Evolutionary conservation across 2,329 filamentous ascomycete species (phyloP), one percentile per base, ranked within the genome.

Genomic region (Albophoma yamanashiensis): DNA sequence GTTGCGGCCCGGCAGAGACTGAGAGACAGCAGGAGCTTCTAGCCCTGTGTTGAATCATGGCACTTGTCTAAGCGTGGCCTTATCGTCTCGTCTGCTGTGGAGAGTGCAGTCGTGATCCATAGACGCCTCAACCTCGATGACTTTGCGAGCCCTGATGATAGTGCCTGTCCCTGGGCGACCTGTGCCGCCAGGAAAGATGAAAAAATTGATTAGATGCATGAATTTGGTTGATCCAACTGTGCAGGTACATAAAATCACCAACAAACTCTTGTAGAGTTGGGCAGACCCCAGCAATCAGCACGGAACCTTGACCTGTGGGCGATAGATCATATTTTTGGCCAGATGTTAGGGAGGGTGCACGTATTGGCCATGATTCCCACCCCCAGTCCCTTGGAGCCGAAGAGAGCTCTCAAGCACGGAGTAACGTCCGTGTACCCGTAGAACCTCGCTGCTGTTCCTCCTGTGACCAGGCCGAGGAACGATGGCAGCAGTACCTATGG

Each of bases 291-390:
- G 25, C 27, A 31, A 15, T 53, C 17, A 5, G 27, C 50, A 20
- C 50, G 34, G 47, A 2, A 34, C 31, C 43, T 43, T 57, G n/a
- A 39, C 36, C 47, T 61, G 63, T 60, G 61, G 63, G 59, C 36
- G 63, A 65, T 53, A 59, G 3, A 61, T 64, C 64, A 64, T 55
- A 60, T 63, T 63, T 63, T 53, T 59, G 25, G 27, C 43, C 38
- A 61, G 42, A 59, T 59, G 52, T 8, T 38, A 36, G 39, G 39
- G 47, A 58, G 57, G 52, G 58, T 59, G 60, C 50, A 47, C 25
- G 31, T 59, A 45, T 57, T 11, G 55, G 39, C 55, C 40, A 36
- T 27, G 12, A 27, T 11, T 11, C 27, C 38, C 38, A 27, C 22
- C 22, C 55, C 55, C 25, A 1, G 25, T 17, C 15, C 25, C 6